Base-by-base conservation (phyloP, 108 stramenopile genomes). In the Cylindrotheca closterium region DNA sequence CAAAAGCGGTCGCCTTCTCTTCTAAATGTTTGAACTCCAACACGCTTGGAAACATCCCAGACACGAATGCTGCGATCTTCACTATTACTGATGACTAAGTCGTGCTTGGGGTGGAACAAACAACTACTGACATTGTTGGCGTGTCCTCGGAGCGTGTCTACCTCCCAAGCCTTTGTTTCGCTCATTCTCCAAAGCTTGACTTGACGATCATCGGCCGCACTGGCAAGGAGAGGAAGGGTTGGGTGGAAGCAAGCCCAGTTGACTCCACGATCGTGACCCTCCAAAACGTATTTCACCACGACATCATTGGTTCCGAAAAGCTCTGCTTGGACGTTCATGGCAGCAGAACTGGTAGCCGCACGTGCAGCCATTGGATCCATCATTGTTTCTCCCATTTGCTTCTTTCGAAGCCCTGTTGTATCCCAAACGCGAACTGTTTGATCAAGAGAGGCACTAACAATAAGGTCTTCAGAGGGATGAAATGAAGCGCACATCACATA, bases 371-470 rank as follows among this genome's bases (percentile, higher is more conserved):
- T 77, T 52, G 79, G 70, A 56, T 79, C 74, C 47, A 65, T 75
- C 28, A 69, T 58, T 8, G 60, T 80, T 63, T 86, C 79, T 22
- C 87, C 87, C 76, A 78, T 62, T 58, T 91, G 93, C 73, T 99
- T 99, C 81, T 99, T 99, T 19, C 99, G 83, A 53, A 99, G 77
- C 34, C 98, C 98, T 19, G 95, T 83, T 7, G 95, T 98, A 72
- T 99, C 99, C 99, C 99, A 99, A 28, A 99, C 99, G 7, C 99
- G 81, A 25, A 99, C 99, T 18, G 99, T 98, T 71, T 99, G 97
- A 78, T 99, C 99, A 65, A 99, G 81, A 50, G 91, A 93, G 29
- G 99, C 99, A 21, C 91, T 93, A 28, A 99, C 99, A 70, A 99
- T 96, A 45, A 99, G 78, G 84, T 99, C 99, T 52, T 99, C 99